phyloP scores from a whole-genome alignment of 345 rosid species.

The Firmiana major region DNA sequence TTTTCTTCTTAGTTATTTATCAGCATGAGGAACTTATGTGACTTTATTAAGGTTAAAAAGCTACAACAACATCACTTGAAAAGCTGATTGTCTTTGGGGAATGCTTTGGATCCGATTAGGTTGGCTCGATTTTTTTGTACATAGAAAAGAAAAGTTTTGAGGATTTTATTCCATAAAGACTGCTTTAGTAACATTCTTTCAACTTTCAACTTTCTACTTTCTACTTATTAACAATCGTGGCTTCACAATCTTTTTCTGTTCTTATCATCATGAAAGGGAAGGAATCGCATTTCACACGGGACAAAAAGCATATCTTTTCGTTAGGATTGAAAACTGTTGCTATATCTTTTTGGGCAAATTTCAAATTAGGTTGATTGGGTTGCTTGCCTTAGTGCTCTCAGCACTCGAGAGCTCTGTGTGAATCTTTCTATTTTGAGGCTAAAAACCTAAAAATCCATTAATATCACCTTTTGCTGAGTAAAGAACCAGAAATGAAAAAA shows the following conservation, averaged over 20 bases:
- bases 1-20: no score
- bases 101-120: neutral
- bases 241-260: neutral
- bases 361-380: neutral
- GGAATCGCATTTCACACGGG: neutral
- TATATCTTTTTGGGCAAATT: neutral
- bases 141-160: neutral
- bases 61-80: neutral
- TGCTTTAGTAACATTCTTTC: neutral
- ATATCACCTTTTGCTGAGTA: neutral
- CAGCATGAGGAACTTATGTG: neutral
- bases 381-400: neutral
- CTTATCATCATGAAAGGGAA: neutral
- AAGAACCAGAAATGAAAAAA: neutral
- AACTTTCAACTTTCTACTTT: neutral
- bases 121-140: neutral
- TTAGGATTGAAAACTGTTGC: neutral
- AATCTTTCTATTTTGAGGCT: neutral
- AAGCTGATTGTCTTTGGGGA: neutral
- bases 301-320: neutral
- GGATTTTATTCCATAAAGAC: neutral
- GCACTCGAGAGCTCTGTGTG: neutral
- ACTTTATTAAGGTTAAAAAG: neutral
- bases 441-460: neutral
- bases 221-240: neutral